A percentile compares a stretch with the other conserved stretches of the same genome.
Evolutionary conservation across 2,329 filamentous ascomycete species (phyloP).

Genomic region (Phialophora macrospora): DNA sequence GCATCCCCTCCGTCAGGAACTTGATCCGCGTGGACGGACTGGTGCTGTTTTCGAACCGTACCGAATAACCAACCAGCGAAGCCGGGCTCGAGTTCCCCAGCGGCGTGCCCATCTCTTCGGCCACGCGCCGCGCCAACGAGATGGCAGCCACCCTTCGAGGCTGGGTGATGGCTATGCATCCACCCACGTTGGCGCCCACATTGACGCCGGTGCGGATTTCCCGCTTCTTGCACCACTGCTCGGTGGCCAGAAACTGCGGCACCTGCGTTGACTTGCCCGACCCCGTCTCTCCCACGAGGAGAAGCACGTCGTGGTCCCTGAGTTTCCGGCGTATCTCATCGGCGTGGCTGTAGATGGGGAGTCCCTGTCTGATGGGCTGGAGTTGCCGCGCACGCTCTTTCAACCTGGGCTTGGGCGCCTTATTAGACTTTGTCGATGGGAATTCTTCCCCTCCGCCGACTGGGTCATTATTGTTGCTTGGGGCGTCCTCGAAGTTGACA

Average conservation of each 20-base stretch:
- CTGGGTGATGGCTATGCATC: conserved; percentile 90
- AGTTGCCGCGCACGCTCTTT: conserved; percentile 55
- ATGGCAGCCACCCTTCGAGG: conserved; percentile 92
- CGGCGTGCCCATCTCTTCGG: conserved; percentile 75
- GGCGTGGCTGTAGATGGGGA: conserved; percentile 81
- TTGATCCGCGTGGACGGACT: conserved; percentile 86
- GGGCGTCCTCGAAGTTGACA: conserved; percentile 12
- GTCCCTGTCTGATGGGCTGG: conserved; percentile 62
- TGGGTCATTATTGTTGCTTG: neutral
- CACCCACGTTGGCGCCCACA: conserved; percentile 59
- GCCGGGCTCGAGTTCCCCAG: conserved; percentile 62
- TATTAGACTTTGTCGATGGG: neutral
- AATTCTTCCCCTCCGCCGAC: neutral
- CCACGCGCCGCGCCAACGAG: conserved; percentile 83
- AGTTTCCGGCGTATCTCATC: conserved; percentile 71
- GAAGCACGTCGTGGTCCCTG: conserved; percentile 71
- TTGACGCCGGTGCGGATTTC: conserved; percentile 30
- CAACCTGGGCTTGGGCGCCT: conserved; percentile 34
- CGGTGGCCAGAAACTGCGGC: conserved; percentile 81
- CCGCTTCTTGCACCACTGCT: conserved; percentile 73
- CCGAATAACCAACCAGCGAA: conserved; percentile 83
- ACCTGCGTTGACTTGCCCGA: conserved; percentile 97
- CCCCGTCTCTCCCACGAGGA: conserved; percentile 91
- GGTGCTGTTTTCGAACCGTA: conserved; percentile 87
- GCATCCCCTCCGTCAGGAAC: conserved; percentile 93